Evolutionary conservation across 139 green algal genomes (phyloP), one percentile per base, ranked within the genome.

Genomic region (Chlamydomonas sp.): DNA sequence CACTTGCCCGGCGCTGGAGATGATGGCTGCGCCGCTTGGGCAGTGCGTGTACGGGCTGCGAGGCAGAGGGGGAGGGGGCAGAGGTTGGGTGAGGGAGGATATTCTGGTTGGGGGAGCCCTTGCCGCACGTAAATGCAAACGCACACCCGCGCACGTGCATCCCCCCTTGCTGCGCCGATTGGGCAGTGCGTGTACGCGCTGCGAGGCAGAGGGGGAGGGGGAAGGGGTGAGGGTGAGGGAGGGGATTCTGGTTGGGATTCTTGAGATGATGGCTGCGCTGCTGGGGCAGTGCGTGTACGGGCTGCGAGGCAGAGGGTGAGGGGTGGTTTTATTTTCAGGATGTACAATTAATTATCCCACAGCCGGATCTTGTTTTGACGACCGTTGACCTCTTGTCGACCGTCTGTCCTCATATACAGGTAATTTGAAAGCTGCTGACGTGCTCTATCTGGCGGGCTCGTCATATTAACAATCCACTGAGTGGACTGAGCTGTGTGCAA

Each of bases 1-100:
- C 33, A 96, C 71, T 0, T 71, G 71, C 5, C 85, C 80, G 4
- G 47, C 31, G 0, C 61, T 54, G 1, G 75, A 84, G 10, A 88
- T 67, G 3, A 96, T 69, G 0, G 85, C 79, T 1, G 84, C 77
- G 5, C 81, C 91, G 0, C 90, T 85, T 0, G 85, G 84, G 66
- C 83, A 96, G 48, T 77, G 72, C 24, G 73, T 92, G 80, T 96
- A 95, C 1, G 89, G 90, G 16, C 84, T 71, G 73, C 95, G 92
- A 16, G 75, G 85, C 74, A 85, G 77, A 20, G 29, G 54, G 43
- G 43, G 43, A 20, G 31, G 34, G 60, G 13, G 26, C 31, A 20
- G 34, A 20, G 60, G 8, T 36, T 30, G n/a, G 57, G 26, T 22
- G 57, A 22, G 61, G 16, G 20, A 68, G 24, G 33, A 24, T 50